Conservation (phyloP, 192 early-diverging fungal genomes). For the Endogone sp. region DNA sequence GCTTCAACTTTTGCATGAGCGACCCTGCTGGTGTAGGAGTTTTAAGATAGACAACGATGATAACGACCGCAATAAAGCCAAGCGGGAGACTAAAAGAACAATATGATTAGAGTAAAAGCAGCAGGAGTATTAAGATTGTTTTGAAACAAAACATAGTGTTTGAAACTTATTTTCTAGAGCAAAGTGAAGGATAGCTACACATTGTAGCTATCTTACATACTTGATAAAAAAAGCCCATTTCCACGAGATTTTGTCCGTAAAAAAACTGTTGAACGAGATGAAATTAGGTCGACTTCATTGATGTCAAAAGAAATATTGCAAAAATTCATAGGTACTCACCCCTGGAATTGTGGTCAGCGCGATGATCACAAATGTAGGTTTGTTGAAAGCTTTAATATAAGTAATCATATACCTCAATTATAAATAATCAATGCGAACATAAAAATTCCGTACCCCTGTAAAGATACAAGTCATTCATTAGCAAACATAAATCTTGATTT, state of each 20-base stretch:
- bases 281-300: conserved; percentile 9
- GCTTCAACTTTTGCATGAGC: conserved; percentile 43
- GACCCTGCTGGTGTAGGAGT: conserved; percentile 22
- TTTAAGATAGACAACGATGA: conserved; percentile 34
- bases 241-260: conserved; percentile 33
- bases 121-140: too few relatives aligned
- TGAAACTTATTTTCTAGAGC: too few relatives aligned
- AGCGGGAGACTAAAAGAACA: conserved; percentile 24
- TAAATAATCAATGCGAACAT: neutral
- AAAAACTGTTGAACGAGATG: conserved; percentile 9
- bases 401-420: too few relatives aligned
- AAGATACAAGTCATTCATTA: too few relatives aligned
- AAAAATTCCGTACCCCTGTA: neutral
- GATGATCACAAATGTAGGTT: too few relatives aligned
- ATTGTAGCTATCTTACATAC: too few relatives aligned
- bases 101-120: neutral
- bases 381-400: too few relatives aligned
- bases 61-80: conserved; percentile 32
- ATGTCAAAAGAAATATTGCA: too few relatives aligned
- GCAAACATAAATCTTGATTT: too few relatives aligned
- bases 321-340: neutral
- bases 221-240: conserved; percentile 39
- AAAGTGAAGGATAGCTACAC: neutral
- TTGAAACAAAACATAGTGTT: too few relatives aligned
- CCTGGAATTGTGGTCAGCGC: neutral